phyloP scores from a whole-genome alignment of 306 rosid species.

The Hylodesmum podocarpum region DNA sequence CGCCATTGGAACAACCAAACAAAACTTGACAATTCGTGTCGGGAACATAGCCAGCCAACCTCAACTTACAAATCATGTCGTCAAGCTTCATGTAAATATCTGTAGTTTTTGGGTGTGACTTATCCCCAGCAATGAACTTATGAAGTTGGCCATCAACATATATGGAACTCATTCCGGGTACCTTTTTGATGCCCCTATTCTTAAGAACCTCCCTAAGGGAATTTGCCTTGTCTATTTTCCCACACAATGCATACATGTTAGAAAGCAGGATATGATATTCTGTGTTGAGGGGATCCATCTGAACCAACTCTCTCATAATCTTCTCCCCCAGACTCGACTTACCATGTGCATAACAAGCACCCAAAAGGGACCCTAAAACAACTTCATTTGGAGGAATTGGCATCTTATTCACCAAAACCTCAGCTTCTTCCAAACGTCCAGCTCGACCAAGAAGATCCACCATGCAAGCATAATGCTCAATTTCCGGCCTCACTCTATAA shows the following conservation, averaged over 20 bases:
- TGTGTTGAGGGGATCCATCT: conserved; percentile 55
- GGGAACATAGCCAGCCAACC: conserved; percentile 68
- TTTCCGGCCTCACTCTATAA: conserved; percentile 43
- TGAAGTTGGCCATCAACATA: conserved; percentile 58
- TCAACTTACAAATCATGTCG: conserved; percentile 59
- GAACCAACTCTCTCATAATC: conserved; percentile 51
- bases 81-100: conserved; percentile 55
- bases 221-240: conserved; percentile 59
- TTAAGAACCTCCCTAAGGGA: conserved; percentile 51
- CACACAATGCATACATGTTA: conserved; percentile 60
- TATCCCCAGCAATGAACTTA: conserved; percentile 69
- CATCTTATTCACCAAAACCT: conserved; percentile 48
- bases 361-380: conserved; percentile 70
- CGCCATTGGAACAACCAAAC: conserved; percentile 38
- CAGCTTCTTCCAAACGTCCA: conserved; percentile 63
- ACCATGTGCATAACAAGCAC: conserved; percentile 59
- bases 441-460: conserved; percentile 76
- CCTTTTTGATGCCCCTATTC: conserved; percentile 57
- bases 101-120: conserved; percentile 46
- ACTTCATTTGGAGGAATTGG: conserved; percentile 70
- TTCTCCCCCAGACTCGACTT: conserved; percentile 58
- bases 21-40: conserved; percentile 54
- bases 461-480: conserved; percentile 78
- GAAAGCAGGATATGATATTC: conserved; percentile 70
- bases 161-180: conserved; percentile 72